Evolutionary conservation across 106 monocot species (phyloP), one percentile per base, ranked within the genome.

Genomic region (Dioscorea alata): DNA sequence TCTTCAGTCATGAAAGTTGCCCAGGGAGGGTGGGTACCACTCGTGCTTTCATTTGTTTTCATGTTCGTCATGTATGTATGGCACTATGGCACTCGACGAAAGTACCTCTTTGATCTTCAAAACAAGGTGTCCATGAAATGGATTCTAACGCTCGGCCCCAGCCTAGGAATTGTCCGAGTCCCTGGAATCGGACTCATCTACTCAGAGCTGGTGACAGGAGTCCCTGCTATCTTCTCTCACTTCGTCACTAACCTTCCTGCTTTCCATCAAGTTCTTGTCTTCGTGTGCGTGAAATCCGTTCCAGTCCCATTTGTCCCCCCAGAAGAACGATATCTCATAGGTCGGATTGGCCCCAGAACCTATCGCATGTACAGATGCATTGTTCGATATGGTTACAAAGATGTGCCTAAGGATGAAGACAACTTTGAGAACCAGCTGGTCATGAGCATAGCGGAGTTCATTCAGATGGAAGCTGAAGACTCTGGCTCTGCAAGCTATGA

Each of bases 161-260:
- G 68, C 50, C 64, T 80, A n/a, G 76, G 76, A 8, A 69, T 84
- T 2, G 76, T 73, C 23, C 67, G 84, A 10, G 80, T 84, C 4
- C 80, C 76, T 42, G 80, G 84, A 0, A 70, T 84, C 57, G 84
- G 84, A 9, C 72, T 84, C 3, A 69, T 84, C 12, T 80, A 80
- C 76, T 73, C 84, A 18, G 84, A 84, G 48, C 76, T 84, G 15
- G 73, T 66, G 2, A 73, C 72, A 8, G 84, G 84, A 25, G 73
- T 84, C 4, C 84, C 84, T 14, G 23, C 73, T 12, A 84, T 80
- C 42, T 84, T 84, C 80, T 76, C 79, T 9, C 84, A 80, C 60
- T 80, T 84, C 4, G 69, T 80, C 15, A 73, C 76, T 12, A 84
- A 84, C 32, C 72, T 84, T 34, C 84, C 84, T 31, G 80, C 80